A percentile compares a stretch with the other conserved stretches of the same genome.
Evolutionary conservation across 192 early-diverging fungal species (phyloP).

Genomic region (Paraglomus brasilianum): DNA sequence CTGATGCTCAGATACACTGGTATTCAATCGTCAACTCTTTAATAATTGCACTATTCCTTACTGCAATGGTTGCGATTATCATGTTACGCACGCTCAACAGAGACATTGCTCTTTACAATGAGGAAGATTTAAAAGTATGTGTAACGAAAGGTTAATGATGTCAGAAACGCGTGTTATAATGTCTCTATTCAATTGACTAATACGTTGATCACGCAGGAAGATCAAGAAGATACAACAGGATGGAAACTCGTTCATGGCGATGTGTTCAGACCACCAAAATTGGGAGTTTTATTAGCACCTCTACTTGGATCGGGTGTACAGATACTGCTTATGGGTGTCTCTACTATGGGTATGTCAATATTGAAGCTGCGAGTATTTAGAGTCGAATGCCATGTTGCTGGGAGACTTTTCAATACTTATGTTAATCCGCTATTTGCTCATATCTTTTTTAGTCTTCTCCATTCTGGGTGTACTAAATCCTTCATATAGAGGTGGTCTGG

Average conservation of each 20-base stretch:
- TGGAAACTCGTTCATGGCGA: slow-evolving; percentile 80
- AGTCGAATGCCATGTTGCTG: neutral
- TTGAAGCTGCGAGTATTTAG: no score
- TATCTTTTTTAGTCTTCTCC: slow-evolving; percentile 44
- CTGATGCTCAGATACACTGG: slow-evolving; percentile 59
- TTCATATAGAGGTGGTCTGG: slow-evolving; percentile 63
- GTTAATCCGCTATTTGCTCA: neutral
- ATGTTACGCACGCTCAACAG: slow-evolving; percentile 64
- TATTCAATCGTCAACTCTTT: slow-evolving; percentile 71
- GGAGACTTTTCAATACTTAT: neutral
- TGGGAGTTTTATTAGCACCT: slow-evolving; percentile 65
- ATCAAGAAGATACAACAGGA: slow-evolving; percentile 67
- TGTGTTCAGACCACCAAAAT: slow-evolving; percentile 68
- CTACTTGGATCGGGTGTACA: slow-evolving; percentile 75
- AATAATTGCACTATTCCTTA: slow-evolving; percentile 62
- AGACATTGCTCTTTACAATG: slow-evolving; percentile 54
- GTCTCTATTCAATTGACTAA: neutral
- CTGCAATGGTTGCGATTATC: slow-evolving; percentile 66
- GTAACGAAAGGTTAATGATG: no score
- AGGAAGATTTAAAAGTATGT: slow-evolving; percentile 41
- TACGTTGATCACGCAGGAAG: slow-evolving; percentile 50
- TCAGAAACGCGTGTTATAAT: neutral
- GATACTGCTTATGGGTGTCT: slow-evolving; percentile 54
- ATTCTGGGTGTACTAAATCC: slow-evolving; percentile 61
- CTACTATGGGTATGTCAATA: slow-evolving; percentile 46